These are phyloP conservation scores for Kodamaea kakaduensis DNA, from an alignment of 805 yeast species.

Conservation along the genomic window DNA sequence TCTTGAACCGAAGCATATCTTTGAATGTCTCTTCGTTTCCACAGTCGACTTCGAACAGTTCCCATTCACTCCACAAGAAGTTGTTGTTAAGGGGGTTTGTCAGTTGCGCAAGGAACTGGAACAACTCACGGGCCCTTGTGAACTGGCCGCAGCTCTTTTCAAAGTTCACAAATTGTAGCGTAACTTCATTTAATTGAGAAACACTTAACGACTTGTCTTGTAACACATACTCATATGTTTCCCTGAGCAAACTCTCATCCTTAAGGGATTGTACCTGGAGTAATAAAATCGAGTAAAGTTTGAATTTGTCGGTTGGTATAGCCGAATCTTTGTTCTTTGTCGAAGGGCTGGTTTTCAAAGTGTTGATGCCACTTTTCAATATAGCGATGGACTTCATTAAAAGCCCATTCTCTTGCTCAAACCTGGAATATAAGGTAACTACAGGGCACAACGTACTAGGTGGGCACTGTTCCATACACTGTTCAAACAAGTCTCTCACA, in stretches of 20 bases:
- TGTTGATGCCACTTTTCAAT: conserved; percentile 16
- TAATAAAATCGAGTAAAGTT: conserved; percentile 15
- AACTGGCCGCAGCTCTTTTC: conserved; percentile 54
- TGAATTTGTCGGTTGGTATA: conserved; percentile 21
- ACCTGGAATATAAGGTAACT: conserved; percentile 52
- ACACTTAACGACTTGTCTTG: conserved; percentile 42
- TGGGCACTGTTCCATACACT: conserved; percentile 49
- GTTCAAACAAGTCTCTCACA: conserved; percentile 71
- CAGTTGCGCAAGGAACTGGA: conserved; percentile 34
- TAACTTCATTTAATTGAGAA: conserved; percentile 37
- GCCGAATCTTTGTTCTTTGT: conserved; percentile 12
- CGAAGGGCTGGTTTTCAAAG: conserved; percentile 8
- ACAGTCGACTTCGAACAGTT: conserved; percentile 61
- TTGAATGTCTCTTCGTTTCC: conserved; percentile 74
- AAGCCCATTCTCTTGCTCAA: conserved; percentile 57
- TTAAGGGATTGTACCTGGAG: conserved; percentile 4
- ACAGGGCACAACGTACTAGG: conserved; percentile 44
- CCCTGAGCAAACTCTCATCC: conserved; percentile 21
- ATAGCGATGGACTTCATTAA: conserved; percentile 40
- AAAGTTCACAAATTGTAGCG: conserved; percentile 51
- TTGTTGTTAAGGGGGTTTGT: conserved; percentile 18
- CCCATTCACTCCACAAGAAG: conserved; percentile 63
- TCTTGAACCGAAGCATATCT: conserved; percentile 63
- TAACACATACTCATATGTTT: conserved; percentile 43
- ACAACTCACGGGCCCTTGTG: conserved; percentile 60